Base-by-base conservation (phyloP, 169 alveolate species). In the Ichthyophthirius multifiliis region DNA sequence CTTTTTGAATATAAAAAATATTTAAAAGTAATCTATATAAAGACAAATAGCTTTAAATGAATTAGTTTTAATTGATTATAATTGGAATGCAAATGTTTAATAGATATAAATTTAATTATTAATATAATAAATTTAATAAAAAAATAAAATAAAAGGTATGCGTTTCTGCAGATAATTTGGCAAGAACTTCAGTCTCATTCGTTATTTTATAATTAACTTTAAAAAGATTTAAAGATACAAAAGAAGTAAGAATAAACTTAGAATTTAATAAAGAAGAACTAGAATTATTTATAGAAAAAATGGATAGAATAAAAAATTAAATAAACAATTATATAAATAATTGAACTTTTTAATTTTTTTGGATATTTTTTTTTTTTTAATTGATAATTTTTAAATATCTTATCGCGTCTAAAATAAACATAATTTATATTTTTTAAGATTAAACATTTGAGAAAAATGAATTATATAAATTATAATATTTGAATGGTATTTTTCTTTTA, bases 21-120 rank as follows among this genome's bases (percentile, higher is more conserved):
- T 55, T 55, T 39, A 55, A 55, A 55, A 55, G 39, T 16, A 55
- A 10, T 55, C 71, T 15, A 55, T 55, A 55, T 55, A 55, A 55
- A 55, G 71, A 55, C 31, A 55, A 27, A 55, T 55, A 55, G 71
- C 71, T 27, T 55, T 55, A n/a, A 55, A 55, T 39, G 23, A 55
- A 39, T 39, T 55, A 10, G 71, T 55, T 1, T 55, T 55, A 55
- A 39, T 55, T 1, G 71, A 55, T 16, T 55, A 27, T 27, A 55
- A 55, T 23, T 55, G 71, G 71, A 55, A 55, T 27, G 31, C 31
- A 20, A 55, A 55, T 55, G 71, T 55, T n/a, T n/a, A n/a, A n/a
- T 27, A 55, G 46, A 7, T 41, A 9, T 41, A 27, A n/a, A 1
- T 55, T 27, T 55, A 3, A 55, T 0, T 15, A 55, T 27, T 27